phyloP scores from a whole-genome alignment of 2,329 filamentous ascomycete species.

The Fusarium protoensiforme region DNA sequence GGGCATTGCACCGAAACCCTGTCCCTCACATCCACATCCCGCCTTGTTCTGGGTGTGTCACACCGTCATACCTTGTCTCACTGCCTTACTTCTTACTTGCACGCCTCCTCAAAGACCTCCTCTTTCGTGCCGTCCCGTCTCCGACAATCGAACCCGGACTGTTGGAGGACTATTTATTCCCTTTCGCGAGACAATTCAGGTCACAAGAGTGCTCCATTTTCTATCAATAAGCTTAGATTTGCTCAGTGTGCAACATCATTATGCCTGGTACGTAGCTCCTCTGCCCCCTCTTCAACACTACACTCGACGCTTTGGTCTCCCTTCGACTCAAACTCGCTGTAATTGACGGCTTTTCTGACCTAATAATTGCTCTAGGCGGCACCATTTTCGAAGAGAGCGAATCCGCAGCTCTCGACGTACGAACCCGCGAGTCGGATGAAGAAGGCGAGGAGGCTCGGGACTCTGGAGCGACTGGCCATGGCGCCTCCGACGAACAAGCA shows the following conservation, averaged over 20 bases:
- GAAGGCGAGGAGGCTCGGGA: constrained; percentile 43
- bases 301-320: not conserved
- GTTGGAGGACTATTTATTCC: not conserved
- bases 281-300: constrained; percentile 17
- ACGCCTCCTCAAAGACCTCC: constrained; percentile 13
- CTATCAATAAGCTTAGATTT: not conserved
- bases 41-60: constrained; percentile 21
- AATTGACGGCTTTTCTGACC: constrained; percentile 17
- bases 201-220: not conserved
- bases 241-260: constrained; percentile 9
- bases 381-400: constrained; percentile 36
- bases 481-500: constrained; percentile 35
- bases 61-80: constrained; percentile 30
- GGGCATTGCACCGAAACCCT: constrained; percentile 24
- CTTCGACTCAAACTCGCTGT: constrained; percentile 1
- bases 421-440: constrained; percentile 46
- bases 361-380: constrained; percentile 20
- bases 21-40: constrained; percentile 11
- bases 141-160: not conserved
- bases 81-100: constrained; percentile 23
- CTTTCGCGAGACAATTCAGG: not conserved
- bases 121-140: constrained; percentile 6
- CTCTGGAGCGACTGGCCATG: constrained; percentile 37
- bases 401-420: constrained; percentile 37
- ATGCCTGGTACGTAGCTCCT: constrained; percentile 39